phyloP scores from a whole-genome alignment of 2,329 filamentous ascomycete genomes.

The Lachnum nothofagi region DNA sequence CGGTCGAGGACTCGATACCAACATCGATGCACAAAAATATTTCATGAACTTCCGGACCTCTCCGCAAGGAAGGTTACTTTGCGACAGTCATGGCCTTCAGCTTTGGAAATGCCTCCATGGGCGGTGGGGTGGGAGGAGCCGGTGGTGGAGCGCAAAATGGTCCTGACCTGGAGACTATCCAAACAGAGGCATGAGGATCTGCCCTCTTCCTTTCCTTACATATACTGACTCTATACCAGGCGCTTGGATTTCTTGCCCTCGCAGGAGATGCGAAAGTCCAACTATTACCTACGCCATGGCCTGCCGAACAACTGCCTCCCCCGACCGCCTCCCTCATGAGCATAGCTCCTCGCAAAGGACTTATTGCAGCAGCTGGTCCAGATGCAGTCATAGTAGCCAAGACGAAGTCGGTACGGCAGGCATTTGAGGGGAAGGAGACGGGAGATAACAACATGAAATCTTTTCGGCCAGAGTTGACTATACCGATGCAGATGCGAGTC shows the following conservation, averaged over 20 bases:
- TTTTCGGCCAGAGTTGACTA: conserved; percentile 68
- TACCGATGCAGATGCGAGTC: conserved; percentile 68
- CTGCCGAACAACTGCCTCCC: conserved; percentile 56
- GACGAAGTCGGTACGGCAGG: conserved; percentile 71
- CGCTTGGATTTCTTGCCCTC: conserved; percentile 75
- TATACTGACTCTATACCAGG: conserved; percentile 38
- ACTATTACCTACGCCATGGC: conserved; percentile 73
- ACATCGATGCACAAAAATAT: conserved; percentile 26
- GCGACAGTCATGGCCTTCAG: conserved; percentile 58
- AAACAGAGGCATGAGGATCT: conserved; percentile 64
- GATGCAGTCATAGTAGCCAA: conserved; percentile 70
- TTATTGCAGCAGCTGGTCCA: conserved; percentile 83
- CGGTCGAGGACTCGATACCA: conserved; percentile 11
- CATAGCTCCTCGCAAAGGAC: conserved; percentile 71
- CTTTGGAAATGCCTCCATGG: conserved; percentile 48
- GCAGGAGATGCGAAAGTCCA: conserved; percentile 78
- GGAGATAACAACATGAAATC: conserved; percentile 60
- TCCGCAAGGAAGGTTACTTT: conserved; percentile 35
- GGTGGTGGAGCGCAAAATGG: conserved; percentile 46
- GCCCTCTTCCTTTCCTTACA: conserved; percentile 6
- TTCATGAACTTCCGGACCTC: conserved; percentile 32
- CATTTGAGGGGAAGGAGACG: conserved; percentile 58
- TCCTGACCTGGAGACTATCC: conserved; percentile 68
- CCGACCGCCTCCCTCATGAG: conserved; percentile 77
- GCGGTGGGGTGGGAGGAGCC: conserved; percentile 36